These are phyloP conservation scores for Pyricularia grisea DNA, from an alignment of 2,329 filamentous ascomycete genomes.

Conservation along the genomic window DNA sequence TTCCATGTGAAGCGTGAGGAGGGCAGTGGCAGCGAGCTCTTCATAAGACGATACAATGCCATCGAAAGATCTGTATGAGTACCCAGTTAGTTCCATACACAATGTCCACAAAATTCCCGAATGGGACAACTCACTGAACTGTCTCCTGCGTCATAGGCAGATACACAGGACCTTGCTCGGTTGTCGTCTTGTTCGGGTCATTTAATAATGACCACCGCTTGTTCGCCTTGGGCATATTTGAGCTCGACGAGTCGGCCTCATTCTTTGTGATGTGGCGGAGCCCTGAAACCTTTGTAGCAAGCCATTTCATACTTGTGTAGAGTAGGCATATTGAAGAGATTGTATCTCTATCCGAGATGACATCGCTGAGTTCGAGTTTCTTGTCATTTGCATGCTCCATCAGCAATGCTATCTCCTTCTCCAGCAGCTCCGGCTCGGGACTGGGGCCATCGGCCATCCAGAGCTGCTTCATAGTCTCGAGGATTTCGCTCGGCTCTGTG, in stretches of 20 bases:
- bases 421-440: conserved; percentile 27
- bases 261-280: conserved; percentile 74
- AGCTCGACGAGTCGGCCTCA: conserved; percentile 54
- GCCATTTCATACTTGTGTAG: conserved; percentile 98
- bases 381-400: conserved; percentile 49
- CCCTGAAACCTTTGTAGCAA: conserved; percentile 71
- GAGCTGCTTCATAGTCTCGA: conserved; percentile 58
- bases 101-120: neutral
- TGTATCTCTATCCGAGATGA: conserved; percentile 82
- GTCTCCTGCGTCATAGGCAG: conserved; percentile 83
- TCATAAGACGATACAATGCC: conserved; percentile 75
- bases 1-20: conserved; percentile 83
- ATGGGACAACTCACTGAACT: conserved; percentile 50
- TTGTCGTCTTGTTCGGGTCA: conserved; percentile 45
- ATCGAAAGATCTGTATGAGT: conserved; percentile 63
- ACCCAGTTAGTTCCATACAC: conserved; percentile 3
- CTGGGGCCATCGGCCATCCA: conserved; percentile 33
- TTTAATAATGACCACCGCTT: conserved; percentile 77
- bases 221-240: conserved; percentile 33
- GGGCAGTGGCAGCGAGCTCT: conserved; percentile 66
- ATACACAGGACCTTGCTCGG: conserved; percentile 62
- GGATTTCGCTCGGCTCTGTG: conserved; percentile 61
- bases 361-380: conserved; percentile 64
- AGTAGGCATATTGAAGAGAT: conserved; percentile 78
- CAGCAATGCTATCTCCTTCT: conserved; percentile 50